A percentile compares a stretch with the other conserved stretches of the same genome.
Evolutionary conservation across 352 stramenopile species (phyloP).

Genomic region (Phytopythium kandeliae): DNA sequence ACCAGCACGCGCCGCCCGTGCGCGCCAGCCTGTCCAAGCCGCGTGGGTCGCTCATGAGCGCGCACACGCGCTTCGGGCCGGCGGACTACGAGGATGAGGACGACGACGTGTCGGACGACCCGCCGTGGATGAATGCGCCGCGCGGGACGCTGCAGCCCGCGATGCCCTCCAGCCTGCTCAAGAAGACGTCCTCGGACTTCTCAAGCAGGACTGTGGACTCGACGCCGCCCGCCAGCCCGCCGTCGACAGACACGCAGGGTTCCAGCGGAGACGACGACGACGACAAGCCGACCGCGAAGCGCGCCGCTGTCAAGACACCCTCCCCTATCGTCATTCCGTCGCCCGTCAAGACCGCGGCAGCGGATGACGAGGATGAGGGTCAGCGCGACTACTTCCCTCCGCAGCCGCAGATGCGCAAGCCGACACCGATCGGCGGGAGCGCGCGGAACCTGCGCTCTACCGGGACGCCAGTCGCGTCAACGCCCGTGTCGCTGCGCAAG

Average conservation of each 20-base stretch:
- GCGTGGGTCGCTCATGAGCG: constrained; percentile 13
- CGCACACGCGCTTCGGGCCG: constrained; percentile 7
- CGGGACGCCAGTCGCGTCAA: constrained; percentile 1
- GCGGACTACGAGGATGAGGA: constrained; percentile 36
- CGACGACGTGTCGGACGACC: constrained; percentile 64
- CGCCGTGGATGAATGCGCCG: constrained; percentile 62
- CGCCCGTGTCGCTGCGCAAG: constrained; percentile 22
- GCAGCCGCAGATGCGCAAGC: constrained; percentile 8
- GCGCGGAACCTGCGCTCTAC: constrained; percentile 10
- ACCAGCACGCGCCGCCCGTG: constrained; percentile 26
- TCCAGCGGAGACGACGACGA: constrained; percentile 21
- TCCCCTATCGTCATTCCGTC: neutral
- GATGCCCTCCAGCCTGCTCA: constrained; percentile 47
- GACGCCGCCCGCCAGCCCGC: constrained; percentile 18
- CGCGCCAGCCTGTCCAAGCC: constrained; percentile 28
- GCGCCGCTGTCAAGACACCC: constrained; percentile 3
- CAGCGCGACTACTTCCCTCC: constrained; percentile 24
- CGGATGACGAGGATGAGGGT: constrained; percentile 5
- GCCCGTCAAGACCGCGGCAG: constrained; percentile 3
- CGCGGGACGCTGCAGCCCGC: constrained; percentile 50
- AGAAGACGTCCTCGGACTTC: constrained; percentile 39
- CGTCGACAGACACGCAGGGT: constrained; percentile 18
- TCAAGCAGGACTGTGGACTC: constrained; percentile 21
- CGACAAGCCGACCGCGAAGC: constrained; percentile 20
- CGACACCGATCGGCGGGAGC: constrained; percentile 4